phyloP scores from a whole-genome alignment of 768 basidiomycete genomes.

The Kwoniella sp. region DNA sequence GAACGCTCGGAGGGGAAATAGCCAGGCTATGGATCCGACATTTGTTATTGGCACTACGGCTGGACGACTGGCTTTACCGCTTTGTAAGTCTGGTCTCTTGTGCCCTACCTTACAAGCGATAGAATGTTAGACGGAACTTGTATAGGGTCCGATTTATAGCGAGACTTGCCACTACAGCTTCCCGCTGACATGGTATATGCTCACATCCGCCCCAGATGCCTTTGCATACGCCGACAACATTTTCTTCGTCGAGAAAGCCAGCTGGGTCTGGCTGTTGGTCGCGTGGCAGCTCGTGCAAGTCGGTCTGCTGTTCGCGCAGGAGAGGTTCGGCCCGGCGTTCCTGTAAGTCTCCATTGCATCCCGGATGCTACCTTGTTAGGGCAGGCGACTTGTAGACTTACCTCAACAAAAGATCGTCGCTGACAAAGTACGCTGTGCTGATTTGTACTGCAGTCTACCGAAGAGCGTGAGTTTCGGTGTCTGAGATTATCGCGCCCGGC shows the following conservation, averaged over 20 bases:
- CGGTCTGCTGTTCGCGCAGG: slow-evolving; percentile 69
- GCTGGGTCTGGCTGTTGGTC: slow-evolving; percentile 68
- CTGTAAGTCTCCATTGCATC: slow-evolving; percentile 62
- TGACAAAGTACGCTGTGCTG: not conserved
- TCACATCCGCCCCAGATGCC: slow-evolving; percentile 64
- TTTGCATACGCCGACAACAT: slow-evolving; percentile 82
- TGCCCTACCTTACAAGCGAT: no score
- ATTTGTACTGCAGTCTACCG: slow-evolving; percentile 60
- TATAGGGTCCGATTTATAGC: not conserved
- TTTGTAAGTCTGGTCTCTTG: slow-evolving; percentile 69
- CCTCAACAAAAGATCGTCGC: not conserved
- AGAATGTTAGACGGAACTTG: no score
- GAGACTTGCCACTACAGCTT: no score
- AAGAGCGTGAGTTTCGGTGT: slow-evolving; percentile 60
- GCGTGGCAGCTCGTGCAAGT: slow-evolving; percentile 68
- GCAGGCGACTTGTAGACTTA: not conserved
- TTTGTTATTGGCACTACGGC: slow-evolving; percentile 78
- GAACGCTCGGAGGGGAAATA: slow-evolving; percentile 70
- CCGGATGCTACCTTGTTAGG: not conserved
- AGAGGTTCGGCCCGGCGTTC: slow-evolving; percentile 75
- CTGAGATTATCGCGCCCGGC: no score
- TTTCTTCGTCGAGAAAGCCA: slow-evolving; percentile 74
- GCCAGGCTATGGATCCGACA: slow-evolving; percentile 68
- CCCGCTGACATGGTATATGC: not conserved
- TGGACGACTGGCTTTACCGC: slow-evolving; percentile 68